These are phyloP conservation scores for Parasarocladium wereldwijsianum DNA, from an alignment of 2,329 filamentous ascomycete genomes.

Conservation along the genomic window DNA sequence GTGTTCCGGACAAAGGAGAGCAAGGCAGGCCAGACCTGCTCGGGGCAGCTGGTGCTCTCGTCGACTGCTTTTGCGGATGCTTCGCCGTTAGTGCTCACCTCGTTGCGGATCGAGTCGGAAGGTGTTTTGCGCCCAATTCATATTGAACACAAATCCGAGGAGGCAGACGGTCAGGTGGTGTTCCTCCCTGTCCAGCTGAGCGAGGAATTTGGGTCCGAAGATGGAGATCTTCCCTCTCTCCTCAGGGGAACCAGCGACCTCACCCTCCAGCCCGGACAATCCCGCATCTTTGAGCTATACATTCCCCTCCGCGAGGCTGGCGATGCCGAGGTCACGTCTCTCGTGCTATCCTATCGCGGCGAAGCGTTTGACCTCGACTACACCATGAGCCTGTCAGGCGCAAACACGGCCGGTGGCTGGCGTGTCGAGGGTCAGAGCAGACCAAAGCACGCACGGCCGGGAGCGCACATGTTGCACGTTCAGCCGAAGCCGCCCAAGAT, in stretches of 20 bases:
- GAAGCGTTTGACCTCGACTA: constrained; percentile 55
- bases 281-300: constrained; percentile 54
- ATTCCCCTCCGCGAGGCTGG: constrained; percentile 70
- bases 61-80: constrained; percentile 41
- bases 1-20: constrained; percentile 42
- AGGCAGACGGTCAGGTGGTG: constrained; percentile 5
- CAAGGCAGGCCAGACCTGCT: constrained; percentile 44
- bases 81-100: constrained; percentile 33
- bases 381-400: constrained; percentile 36
- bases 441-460: constrained; percentile 31
- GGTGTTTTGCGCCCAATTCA: constrained; percentile 42
- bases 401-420: constrained; percentile 31
- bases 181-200: constrained; percentile 15
- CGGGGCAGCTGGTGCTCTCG: constrained; percentile 40
- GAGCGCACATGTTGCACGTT: constrained; percentile 49
- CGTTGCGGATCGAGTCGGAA: constrained; percentile 38
- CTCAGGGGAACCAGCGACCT: constrained; percentile 47
- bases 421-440: constrained; percentile 26
- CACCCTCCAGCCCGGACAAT: constrained; percentile 50
- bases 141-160: constrained; percentile 25
- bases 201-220: constrained; percentile 15
- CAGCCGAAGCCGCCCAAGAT: constrained; percentile 87
- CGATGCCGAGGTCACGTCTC: constrained; percentile 51
- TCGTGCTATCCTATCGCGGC: constrained; percentile 47
- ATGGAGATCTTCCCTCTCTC: constrained; percentile 17